A percentile compares a stretch with the other conserved stretches of the same genome.
phyloP scores from a whole-genome alignment of 495 filamentous ascomycete species.

The Penicillium cosmopolitanum region DNA sequence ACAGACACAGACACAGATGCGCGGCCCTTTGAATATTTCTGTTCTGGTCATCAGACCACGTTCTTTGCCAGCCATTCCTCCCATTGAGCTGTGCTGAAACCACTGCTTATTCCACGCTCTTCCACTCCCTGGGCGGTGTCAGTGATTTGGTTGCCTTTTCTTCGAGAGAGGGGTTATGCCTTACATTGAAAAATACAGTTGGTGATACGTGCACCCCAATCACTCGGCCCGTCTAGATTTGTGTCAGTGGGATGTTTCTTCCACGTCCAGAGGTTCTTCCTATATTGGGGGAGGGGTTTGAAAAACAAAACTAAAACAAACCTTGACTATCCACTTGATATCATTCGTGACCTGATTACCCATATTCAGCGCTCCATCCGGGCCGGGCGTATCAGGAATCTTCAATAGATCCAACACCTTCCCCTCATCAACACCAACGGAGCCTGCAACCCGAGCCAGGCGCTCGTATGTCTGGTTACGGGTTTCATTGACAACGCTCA shows the following conservation, averaged over 20 bases:
- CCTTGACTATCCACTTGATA: conserved; percentile 82
- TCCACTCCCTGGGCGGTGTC: conserved; percentile 64
- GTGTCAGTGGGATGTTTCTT: too few species aligned
- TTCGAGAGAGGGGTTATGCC: conserved; percentile 5
- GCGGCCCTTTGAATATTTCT: not conserved
- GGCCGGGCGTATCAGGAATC: conserved; percentile 62
- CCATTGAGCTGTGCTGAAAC: conserved; percentile 82
- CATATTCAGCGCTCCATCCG: conserved; percentile 67
- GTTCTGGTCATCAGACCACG: conserved; percentile 50
- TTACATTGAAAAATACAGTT: conserved; percentile 81
- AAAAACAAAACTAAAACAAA: conserved; percentile 25
- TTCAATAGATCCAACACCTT: conserved; percentile 65
- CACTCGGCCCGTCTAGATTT: conserved; percentile 61
- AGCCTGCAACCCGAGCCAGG: conserved; percentile 68
- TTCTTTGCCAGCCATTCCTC: conserved; percentile 82
- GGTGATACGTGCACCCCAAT: conserved; percentile 86
- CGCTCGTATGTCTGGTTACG: conserved; percentile 84
- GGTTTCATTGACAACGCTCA: conserved; percentile 76
- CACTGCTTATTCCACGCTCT: conserved; percentile 73
- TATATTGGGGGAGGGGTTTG: not conserved
- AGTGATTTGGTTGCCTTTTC: conserved; percentile 21
- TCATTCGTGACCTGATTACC: conserved; percentile 83
- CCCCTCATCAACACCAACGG: conserved; percentile 67
- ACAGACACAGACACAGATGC: too few species aligned
- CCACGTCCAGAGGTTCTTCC: conserved; percentile 15